Percentiles rank a stretch among this genome's conserved stretches.
Evolutionary conservation across 495 filamentous ascomycete species (phyloP).

Genomic region (Aspergillus sclerotioniger): DNA sequence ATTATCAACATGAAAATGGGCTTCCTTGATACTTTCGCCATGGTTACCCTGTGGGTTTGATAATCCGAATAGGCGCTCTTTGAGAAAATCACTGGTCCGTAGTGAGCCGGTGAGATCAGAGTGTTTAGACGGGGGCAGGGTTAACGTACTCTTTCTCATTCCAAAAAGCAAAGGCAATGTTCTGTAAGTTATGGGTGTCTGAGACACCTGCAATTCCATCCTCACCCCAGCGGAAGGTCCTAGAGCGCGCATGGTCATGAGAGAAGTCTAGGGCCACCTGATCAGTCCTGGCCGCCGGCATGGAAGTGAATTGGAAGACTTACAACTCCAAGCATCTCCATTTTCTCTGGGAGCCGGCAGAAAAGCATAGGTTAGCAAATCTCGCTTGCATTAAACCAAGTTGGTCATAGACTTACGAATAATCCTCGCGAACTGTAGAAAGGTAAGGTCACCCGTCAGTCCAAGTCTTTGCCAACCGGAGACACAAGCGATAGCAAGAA

Average conservation of each 20-base stretch:
- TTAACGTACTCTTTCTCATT: slow-evolving; percentile 84
- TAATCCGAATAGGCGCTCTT: slow-evolving; percentile 90
- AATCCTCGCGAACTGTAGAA: slow-evolving; percentile 82
- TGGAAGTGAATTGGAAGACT: slow-evolving; percentile 26
- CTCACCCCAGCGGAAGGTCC: slow-evolving; percentile 91
- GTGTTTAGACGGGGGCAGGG: not conserved
- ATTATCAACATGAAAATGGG: slow-evolving; percentile 94
- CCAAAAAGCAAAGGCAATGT: slow-evolving; percentile 96
- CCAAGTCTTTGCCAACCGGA: slow-evolving; percentile 11
- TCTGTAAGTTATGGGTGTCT: slow-evolving; percentile 84
- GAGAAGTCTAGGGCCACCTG: slow-evolving; percentile 66
- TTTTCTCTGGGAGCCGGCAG: slow-evolving; percentile 48
- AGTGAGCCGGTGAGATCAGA: slow-evolving; percentile 4
- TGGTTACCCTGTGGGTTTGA: slow-evolving; percentile 96
- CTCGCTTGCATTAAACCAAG: slow-evolving; percentile 1
- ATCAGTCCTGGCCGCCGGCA: slow-evolving; percentile 4
- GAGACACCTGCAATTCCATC: slow-evolving; percentile 96
- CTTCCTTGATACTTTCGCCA: slow-evolving; percentile 94
- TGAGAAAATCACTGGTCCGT: slow-evolving; percentile 72
- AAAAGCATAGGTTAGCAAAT: not conserved
- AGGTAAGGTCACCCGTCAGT: slow-evolving; percentile 26
- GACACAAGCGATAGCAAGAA: slow-evolving; percentile 9
- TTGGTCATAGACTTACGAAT: slow-evolving; percentile 58
- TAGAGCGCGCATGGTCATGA: slow-evolving; percentile 84
- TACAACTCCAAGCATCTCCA: slow-evolving; percentile 95